phyloP scores from a whole-genome alignment of 163 green algal species.

The Scenedesmus sp. region DNA sequence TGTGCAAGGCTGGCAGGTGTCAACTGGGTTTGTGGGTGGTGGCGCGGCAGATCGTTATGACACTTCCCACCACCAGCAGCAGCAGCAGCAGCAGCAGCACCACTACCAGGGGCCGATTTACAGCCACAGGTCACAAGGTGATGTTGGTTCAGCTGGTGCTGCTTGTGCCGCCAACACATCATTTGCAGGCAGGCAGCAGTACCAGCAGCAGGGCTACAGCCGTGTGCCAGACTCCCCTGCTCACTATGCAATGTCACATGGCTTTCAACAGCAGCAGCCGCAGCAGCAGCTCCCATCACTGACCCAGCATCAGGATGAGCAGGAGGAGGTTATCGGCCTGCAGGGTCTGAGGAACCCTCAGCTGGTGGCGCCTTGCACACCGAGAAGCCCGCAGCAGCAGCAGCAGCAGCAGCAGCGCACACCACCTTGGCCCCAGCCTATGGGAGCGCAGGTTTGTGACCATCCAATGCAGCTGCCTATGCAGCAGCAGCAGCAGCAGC shows the following conservation, averaged over 20 bases:
- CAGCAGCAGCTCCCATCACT: background rate
- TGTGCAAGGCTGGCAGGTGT: slow-evolving; percentile 41
- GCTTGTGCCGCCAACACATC: background rate
- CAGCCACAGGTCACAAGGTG: background rate
- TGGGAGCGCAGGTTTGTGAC: background rate
- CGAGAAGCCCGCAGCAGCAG: background rate
- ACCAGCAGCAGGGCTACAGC: background rate
- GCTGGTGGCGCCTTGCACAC: background rate
- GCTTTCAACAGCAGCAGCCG: slow-evolving; percentile 8
- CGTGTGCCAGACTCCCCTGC: background rate
- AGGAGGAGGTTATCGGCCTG: background rate
- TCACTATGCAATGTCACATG: background rate
- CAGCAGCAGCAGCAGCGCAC: background rate
- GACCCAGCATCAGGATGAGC: background rate
- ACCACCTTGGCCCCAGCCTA: background rate
- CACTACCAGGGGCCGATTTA: background rate
- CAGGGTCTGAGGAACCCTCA: background rate
- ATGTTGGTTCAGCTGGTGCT: background rate
- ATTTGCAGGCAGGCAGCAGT: background rate
- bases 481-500: slow-evolving; percentile 22
- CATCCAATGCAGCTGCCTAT: background rate
- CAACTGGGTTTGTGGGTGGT: slow-evolving; percentile 24
- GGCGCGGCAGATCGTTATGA: background rate
- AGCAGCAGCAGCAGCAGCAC: background rate
- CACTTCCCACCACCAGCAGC: background rate